Evolutionary conservation across 768 basidiomycete genomes (phyloP), one percentile per base, ranked within the genome.

Genomic region (Trametes gibbosa): DNA sequence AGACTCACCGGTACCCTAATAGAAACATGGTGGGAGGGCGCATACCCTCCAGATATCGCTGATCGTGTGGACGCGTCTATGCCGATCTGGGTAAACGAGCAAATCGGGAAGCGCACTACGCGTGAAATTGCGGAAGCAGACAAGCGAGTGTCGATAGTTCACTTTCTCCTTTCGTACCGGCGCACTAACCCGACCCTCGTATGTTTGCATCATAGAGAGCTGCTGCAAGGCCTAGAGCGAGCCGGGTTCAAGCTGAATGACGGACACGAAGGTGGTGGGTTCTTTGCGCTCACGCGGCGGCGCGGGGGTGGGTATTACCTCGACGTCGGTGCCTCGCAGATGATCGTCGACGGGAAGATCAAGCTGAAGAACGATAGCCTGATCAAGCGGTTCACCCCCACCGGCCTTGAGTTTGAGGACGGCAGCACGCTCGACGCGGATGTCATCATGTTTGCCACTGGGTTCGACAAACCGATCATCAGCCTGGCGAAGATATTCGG

Each of bases 271-370:
- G 80, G 74, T 19, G 73, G 79, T 0, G 87, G 87, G 0, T 76
- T 83, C 59, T 56, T 79, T 10, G 70, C 80, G 42, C 69, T 82
- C 19, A 79, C 78, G 14, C 81, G 76, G 68, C 69, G 68, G 8
- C 76, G 75, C 42, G 81, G 73, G 0, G 86, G 86, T 24, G 86
- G 89, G 6, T 89, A 85, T 69, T 90, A 90, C 70, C 73, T 88
- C 1, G 84, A 84, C 62, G 79, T 80, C 19, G 85, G 85, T 32
- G 82, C 80, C 10, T 81, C 81, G 59, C 79, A 86, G 69, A 72
- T 82, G 62, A 82, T 89, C 65, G 79, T 81, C 45, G 83, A 87
- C 65, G 85, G 86, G 5, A 82, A 84, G 66, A 85, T 89, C 75
- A 87, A 86, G 69, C 70, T 89, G 56, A 89, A 88, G 73, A 84